Base-by-base conservation (phyloP, 2,329 filamentous ascomycete genomes). In the Fusarium pininemorale region DNA sequence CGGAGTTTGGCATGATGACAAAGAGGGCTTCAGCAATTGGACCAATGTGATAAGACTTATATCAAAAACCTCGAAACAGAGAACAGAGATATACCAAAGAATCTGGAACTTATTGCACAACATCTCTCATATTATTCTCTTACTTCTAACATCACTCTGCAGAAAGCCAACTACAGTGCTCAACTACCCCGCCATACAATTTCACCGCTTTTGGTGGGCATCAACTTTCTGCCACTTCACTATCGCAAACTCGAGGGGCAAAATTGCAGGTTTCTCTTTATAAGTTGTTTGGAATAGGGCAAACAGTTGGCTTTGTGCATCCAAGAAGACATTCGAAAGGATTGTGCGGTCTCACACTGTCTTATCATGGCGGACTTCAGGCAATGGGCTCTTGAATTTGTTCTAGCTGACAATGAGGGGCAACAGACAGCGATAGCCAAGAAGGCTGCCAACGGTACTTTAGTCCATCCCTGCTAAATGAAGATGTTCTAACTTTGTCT, bases 311-410 rank as follows among this genome's bases (percentile, higher is more conserved):
- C 39, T 56, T 22, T 37, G 20, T 30, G 20, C 26, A 37, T 26
- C 16, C 12, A 20, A 16, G 18, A 30, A 60, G 41, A 56, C 35
- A 18, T 28, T 6, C 1, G 8, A 38, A 42, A 61, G 50, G 20
- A 26, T 58, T 30, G 24, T n/a, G n/a, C 30, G 18, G 32, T 24
- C 50, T 53, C 9, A 35, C 15, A 39, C 56, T 64, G 58, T 50
- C 28, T 56, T 54, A 61, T 58, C 75, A 89, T 89, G 87, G 84
- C 86, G 57, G 84, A 83, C 76, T 85, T 89, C 73, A 84, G 85
- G 72, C 86, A 88, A 73, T 84, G 88, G 72, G 87, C 87, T 39
- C 81, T 89, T 61, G 84, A 88, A 72, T 89, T 87, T 78, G 87
- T 89, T 66, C 85, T 89, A 45, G 82, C 86, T 14, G 87, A 89